These are phyloP conservation scores for Auricularia heimuer DNA, from an alignment of 768 basidiomycete genomes.

Conservation along the genomic window DNA sequence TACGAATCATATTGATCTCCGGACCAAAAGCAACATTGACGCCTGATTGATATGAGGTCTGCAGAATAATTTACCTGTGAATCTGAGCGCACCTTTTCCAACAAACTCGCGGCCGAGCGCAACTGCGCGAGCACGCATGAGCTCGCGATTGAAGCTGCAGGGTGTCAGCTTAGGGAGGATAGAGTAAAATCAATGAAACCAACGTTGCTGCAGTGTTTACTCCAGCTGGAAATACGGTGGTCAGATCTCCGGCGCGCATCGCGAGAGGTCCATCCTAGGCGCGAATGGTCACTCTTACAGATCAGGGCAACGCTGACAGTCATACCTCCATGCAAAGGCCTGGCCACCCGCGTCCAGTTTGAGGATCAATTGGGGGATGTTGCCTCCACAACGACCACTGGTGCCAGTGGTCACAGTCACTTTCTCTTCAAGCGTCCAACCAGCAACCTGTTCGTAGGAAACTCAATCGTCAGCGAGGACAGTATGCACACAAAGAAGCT, in stretches of 20 bases:
- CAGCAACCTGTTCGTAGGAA: conserved; percentile 28
- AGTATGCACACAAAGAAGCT: conserved; percentile 12
- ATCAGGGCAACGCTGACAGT: too few relatives aligned
- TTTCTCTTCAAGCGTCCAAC: conserved; percentile 53
- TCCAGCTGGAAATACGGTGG: conserved; percentile 72
- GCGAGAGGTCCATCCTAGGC: conserved; percentile 63
- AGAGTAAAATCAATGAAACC: neutral
- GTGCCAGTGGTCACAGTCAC: conserved; percentile 52
- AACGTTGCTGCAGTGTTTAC: conserved; percentile 72
- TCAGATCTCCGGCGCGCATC: conserved; percentile 62
- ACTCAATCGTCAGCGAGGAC: neutral
- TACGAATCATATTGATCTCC: conserved; percentile 81
- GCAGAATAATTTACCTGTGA: conserved; percentile 37
- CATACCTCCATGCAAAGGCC: conserved; percentile 15
- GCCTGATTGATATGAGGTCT: neutral
- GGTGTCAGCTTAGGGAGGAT: neutral
- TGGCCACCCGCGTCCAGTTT: neutral
- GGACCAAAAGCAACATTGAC: conserved; percentile 27
- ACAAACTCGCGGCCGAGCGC: conserved; percentile 80
- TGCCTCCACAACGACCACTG: conserved; percentile 58
- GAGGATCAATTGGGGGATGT: conserved; percentile 28
- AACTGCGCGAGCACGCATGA: conserved; percentile 67
- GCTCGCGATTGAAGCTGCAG: conserved; percentile 51
- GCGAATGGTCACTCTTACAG: neutral
- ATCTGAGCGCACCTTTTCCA: conserved; percentile 66